Conservation (phyloP, 2,329 filamentous ascomycete genomes). For the Monosporascus sp. region DNA sequence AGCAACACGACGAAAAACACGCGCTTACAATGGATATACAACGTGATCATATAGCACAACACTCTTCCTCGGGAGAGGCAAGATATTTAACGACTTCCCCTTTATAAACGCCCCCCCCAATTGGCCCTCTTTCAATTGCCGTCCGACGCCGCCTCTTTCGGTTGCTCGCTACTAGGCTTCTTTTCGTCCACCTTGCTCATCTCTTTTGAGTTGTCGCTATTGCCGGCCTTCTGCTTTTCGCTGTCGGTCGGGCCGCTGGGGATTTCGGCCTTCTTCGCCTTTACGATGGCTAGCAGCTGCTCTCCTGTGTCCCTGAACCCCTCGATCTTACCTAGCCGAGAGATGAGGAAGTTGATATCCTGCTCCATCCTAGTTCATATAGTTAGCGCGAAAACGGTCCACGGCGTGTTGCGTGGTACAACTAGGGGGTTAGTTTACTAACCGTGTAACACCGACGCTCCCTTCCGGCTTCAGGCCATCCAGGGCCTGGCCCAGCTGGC, state of each 20-base stretch:
- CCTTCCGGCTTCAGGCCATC: slow-evolving; percentile 59
- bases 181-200: not conserved
- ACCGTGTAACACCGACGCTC: slow-evolving; percentile 66
- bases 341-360: slow-evolving; percentile 69
- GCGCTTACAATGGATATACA: not conserved
- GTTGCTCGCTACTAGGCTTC: not conserved
- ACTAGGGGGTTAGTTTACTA: slow-evolving; percentile 24
- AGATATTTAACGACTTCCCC: not conserved
- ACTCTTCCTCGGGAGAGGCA: not conserved
- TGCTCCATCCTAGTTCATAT: slow-evolving; percentile 57
- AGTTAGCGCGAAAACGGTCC: not conserved
- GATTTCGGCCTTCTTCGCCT: slow-evolving; percentile 43
- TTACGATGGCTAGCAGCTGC: slow-evolving; percentile 59
- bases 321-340: slow-evolving; percentile 69
- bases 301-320: slow-evolving; percentile 71
- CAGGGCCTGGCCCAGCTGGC: slow-evolving; percentile 70
- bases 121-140: not conserved
- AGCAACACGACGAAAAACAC: not conserved
- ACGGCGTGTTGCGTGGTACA: not conserved
- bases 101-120: not conserved
- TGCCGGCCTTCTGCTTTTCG: not conserved
- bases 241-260: slow-evolving; percentile 4
- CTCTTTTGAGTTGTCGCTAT: not conserved
- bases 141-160: not conserved
- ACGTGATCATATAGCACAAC: not conserved